Percentiles rank a stretch among this genome's conserved stretches.
Evolutionary conservation across 129 eudicot genomes (phyloP).

Genomic region (Centaurea solstitialis): DNA sequence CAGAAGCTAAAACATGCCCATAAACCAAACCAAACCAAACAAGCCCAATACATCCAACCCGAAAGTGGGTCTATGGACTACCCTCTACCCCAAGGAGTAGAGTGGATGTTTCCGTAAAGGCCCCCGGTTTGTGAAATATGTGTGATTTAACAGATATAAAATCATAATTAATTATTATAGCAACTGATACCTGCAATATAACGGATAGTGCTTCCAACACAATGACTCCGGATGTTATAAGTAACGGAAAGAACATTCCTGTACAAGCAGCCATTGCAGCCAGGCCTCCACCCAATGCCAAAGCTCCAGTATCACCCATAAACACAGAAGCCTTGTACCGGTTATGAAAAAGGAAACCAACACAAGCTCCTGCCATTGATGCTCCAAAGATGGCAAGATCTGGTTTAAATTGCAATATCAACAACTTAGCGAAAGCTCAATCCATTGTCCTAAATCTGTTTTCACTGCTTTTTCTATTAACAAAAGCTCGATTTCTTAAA

Average conservation of each 20-base stretch:
- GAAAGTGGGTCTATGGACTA: too few species aligned
- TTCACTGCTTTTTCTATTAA: too few species aligned
- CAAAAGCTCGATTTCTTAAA: not conserved
- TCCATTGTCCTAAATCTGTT: not conserved
- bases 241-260: constrained; percentile 88
- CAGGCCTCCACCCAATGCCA: constrained; percentile 87
- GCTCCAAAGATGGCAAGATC: constrained; percentile 94
- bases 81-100: not conserved
- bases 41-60: too few species aligned
- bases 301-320: constrained; percentile 90
- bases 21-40: too few species aligned
- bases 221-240: constrained; percentile 73
- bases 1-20: too few species aligned
- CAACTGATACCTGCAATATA: constrained; percentile 64
- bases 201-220: constrained; percentile 68
- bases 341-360: constrained; percentile 90
- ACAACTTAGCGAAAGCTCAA: constrained; percentile 10
- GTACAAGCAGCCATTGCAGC: constrained; percentile 98
- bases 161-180: not conserved
- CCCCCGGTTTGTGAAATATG: not conserved
- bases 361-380: constrained; percentile 98
- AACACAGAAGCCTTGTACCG: constrained; percentile 85
- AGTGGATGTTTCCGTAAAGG: not conserved
- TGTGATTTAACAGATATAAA: not conserved
- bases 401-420: constrained; percentile 26